A percentile compares a stretch with the other conserved stretches of the same genome.
These are phyloP conservation scores for Phaeotremella fagi DNA, from an alignment of 768 basidiomycete genomes.

Conservation along the genomic window DNA sequence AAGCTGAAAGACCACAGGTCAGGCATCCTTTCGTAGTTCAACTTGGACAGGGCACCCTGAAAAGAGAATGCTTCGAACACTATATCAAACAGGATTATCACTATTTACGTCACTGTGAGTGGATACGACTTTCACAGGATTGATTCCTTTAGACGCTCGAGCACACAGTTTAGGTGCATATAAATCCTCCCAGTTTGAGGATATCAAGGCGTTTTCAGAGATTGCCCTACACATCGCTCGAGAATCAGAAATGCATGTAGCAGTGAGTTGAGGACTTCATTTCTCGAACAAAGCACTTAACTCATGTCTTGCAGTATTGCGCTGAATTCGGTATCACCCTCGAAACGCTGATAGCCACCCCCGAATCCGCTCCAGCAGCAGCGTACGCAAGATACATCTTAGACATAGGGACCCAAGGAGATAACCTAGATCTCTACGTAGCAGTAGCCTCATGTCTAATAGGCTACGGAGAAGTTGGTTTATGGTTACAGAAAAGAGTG, in stretches of 20 bases:
- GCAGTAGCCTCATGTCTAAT: constrained; percentile 78
- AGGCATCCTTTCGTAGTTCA: constrained; percentile 77
- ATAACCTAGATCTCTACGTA: constrained; percentile 67
- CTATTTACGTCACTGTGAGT: constrained; percentile 53
- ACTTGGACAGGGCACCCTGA: constrained; percentile 68
- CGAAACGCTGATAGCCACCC: constrained; percentile 59
- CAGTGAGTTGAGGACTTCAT: constrained; percentile 42
- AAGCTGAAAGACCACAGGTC: constrained; percentile 47
- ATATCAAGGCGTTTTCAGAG: constrained; percentile 61
- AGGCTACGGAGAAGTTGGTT: constrained; percentile 87
- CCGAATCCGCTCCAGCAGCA: constrained; percentile 66
- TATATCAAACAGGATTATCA: constrained; percentile 62
- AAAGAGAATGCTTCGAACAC: constrained; percentile 64
- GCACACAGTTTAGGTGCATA: constrained; percentile 64
- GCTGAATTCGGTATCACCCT: constrained; percentile 62
- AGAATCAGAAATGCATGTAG: constrained; percentile 68
- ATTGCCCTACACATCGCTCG: constrained; percentile 62
- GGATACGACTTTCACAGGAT: not conserved
- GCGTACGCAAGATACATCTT: constrained; percentile 85
- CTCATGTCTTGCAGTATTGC: too few species aligned
- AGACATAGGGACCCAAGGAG: constrained; percentile 73
- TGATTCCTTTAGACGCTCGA: constrained; percentile 34
- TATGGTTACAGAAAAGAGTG: constrained; percentile 67
- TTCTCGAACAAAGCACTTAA: too few species aligned
- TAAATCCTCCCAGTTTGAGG: constrained; percentile 64